phyloP scores from a whole-genome alignment of 768 basidiomycete genomes.

The Tylopilus vinaceipallidus region DNA sequence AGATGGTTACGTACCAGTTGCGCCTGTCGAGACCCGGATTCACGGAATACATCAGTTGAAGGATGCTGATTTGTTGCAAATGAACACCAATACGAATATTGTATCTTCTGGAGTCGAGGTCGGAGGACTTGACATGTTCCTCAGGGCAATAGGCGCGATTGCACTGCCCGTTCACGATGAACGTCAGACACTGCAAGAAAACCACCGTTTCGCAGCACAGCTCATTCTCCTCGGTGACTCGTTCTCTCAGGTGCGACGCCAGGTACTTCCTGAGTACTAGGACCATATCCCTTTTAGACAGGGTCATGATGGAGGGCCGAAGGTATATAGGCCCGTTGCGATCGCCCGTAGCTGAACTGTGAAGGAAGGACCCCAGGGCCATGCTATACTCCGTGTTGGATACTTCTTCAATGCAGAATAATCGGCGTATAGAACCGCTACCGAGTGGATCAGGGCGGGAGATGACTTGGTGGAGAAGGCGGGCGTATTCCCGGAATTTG shows the following conservation, averaged over 20 bases:
- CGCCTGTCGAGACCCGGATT: not conserved
- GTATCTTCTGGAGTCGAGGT: conserved; percentile 35
- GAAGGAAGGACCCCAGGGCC: conserved; percentile 8
- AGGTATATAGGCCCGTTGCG: not conserved
- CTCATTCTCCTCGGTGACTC: conserved; percentile 34
- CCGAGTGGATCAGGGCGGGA: conserved; percentile 5
- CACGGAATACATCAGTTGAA: conserved; percentile 32
- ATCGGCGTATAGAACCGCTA: conserved; percentile 21
- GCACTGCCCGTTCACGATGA: conserved; percentile 34
- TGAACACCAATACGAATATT: conserved; percentile 43
- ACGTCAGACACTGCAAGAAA: conserved; percentile 42
- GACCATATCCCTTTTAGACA: conserved; percentile 23
- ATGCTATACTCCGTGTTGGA: conserved; percentile 12
- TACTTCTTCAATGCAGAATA: conserved; percentile 22
- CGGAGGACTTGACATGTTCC: conserved; percentile 33
- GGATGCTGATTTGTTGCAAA: conserved; percentile 49
- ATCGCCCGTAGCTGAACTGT: not conserved
- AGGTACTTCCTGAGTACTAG: conserved; percentile 26
- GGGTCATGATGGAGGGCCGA: not conserved
- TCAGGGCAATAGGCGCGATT: conserved; percentile 32
- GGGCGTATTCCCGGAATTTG: conserved; percentile 5
- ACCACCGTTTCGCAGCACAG: conserved; percentile 28
- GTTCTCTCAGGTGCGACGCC: conserved; percentile 23
- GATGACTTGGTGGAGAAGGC: conserved; percentile 6
- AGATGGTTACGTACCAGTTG: conserved; percentile 6